Conservation (phyloP, 139 green algal species). For the Asterochloris erici region DNA sequence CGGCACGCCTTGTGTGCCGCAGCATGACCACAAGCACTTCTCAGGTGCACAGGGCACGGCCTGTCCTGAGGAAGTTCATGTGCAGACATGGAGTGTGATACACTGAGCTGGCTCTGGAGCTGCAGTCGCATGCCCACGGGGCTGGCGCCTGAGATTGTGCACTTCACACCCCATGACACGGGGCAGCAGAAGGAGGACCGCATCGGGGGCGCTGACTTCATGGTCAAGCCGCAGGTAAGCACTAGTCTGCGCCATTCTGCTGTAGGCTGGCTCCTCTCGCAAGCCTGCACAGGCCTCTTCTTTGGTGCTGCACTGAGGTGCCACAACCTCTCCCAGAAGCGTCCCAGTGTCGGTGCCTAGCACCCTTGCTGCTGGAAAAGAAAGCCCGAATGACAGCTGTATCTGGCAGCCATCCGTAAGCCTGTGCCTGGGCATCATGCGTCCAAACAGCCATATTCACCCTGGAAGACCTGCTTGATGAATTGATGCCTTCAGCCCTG, state of each 20-base stretch:
- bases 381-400: neutral
- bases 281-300: neutral
- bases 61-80: no score
- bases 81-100: no score
- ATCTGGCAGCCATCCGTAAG: neutral
- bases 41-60: no score
- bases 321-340: neutral
- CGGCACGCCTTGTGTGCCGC: no score
- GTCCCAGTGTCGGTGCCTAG: neutral
- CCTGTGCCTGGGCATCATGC: no score
- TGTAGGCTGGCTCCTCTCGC: neutral
- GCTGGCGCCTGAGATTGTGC: conserved; percentile 60
- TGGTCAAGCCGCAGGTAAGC: conserved; percentile 36
- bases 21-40: neutral
- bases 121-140: conserved; percentile 30
- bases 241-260: neutral
- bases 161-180: conserved; percentile 32
- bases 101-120: no score
- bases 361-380: neutral
- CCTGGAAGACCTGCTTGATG: neutral
- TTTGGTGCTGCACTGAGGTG: neutral
- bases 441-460: neutral
- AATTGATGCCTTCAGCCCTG: neutral
- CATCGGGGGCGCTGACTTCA: conserved; percentile 44
- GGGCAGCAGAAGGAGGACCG: conserved; percentile 32